Conservation (phyloP, 257 asterid species). For the Ilex aquifolium region DNA sequence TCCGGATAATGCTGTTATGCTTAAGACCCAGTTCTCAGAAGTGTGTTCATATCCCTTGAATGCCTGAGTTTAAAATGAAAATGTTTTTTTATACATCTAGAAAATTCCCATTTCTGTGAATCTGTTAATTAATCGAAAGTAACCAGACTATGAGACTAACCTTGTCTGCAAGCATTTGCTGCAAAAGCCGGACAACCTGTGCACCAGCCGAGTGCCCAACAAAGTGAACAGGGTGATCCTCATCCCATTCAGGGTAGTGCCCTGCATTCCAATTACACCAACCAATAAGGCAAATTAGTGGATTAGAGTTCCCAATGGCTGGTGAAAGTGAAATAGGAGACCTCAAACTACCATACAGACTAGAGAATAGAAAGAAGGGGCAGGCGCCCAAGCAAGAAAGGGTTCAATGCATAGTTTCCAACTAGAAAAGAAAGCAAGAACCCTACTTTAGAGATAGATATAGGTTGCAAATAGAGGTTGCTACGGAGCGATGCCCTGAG, state of each 20-base stretch:
- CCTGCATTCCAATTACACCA: conserved; percentile 36
- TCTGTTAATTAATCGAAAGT: not conserved
- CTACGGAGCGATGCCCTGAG: no score
- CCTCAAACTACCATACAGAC: no score
- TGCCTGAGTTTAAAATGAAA: conserved; percentile 38
- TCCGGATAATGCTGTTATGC: conserved; percentile 89
- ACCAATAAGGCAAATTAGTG: conserved; percentile 1
- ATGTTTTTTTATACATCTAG: no score
- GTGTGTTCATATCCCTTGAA: conserved; percentile 68
- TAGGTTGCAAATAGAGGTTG: no score
- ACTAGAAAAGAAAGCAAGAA: no score
- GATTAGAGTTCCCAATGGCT: no score
- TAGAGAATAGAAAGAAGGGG: no score
- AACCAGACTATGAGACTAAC: conserved; percentile 19
- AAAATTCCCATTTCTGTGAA: not conserved
- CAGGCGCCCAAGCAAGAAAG: no score
- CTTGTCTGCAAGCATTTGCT: conserved; percentile 98
- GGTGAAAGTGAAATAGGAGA: no score
- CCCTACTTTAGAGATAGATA: no score
- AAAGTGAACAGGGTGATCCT: conserved; percentile 85
- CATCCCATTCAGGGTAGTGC: conserved; percentile 95
- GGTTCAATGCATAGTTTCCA: no score
- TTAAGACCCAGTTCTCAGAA: conserved; percentile 76
- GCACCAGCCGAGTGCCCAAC: conserved; percentile 99
- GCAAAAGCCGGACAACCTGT: conserved; percentile 85